Conservation (phyloP, 2,329 filamentous ascomycete genomes). For the Penicillium sp. region DNA sequence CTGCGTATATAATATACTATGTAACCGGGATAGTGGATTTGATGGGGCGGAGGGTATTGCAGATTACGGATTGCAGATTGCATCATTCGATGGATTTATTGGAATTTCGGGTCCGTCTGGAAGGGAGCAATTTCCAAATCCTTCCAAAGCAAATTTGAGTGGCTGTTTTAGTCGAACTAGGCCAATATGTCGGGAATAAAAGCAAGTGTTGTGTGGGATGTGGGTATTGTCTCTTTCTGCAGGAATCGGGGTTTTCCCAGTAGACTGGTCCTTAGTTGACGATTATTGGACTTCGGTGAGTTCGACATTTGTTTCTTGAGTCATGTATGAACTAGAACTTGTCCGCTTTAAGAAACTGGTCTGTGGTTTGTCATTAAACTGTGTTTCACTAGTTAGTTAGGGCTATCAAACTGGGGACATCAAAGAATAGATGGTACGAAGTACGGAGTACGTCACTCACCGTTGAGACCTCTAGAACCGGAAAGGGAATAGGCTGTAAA, state of each 20-base stretch:
- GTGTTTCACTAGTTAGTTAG: neutral
- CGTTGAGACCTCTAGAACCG: neutral
- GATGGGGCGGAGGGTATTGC: neutral
- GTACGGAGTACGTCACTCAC: neutral
- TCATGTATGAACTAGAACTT: slow-evolving; percentile 3
- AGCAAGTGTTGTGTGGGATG: neutral
- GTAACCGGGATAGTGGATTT: neutral
- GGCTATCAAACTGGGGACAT: neutral
- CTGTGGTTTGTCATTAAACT: neutral
- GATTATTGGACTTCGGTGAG: neutral
- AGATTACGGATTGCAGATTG: neutral
- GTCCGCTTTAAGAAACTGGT: neutral
- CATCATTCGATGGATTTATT: neutral
- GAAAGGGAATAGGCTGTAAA: neutral
- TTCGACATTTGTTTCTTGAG: neutral
- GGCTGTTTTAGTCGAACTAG: neutral
- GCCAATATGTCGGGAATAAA: slow-evolving; percentile 1
- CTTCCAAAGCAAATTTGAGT: neutral
- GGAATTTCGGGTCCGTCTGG: neutral
- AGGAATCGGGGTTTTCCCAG: slow-evolving; percentile 2
- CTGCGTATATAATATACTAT: neutral
- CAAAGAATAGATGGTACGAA: neutral
- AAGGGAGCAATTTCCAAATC: neutral
- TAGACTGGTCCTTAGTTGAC: neutral
- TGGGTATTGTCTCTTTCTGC: slow-evolving; percentile 5